Conservation (phyloP, 2,329 filamentous ascomycete genomes). For the Chalaropsis ovoidea region DNA sequence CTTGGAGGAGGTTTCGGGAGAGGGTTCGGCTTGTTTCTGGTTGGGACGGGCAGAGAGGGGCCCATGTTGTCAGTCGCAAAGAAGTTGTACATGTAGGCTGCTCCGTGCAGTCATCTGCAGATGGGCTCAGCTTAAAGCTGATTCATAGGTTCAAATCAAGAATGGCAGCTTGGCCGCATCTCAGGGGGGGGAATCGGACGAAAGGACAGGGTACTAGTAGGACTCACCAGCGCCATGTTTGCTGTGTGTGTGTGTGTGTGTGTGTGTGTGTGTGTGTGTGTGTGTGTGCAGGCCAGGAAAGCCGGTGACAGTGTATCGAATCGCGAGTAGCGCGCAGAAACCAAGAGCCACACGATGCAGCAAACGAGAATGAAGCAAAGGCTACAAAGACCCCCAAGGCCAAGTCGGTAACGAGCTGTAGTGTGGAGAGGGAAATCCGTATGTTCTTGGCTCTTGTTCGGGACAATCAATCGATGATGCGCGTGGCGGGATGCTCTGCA, state of each 20-base stretch:
- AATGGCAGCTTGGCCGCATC: not conserved
- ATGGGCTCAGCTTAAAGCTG: not conserved
- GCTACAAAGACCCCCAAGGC: not conserved
- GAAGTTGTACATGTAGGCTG: not conserved
- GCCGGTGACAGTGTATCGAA: not conserved
- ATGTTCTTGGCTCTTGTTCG: not conserved
- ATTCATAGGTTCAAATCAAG: no score
- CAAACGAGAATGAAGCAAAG: not conserved
- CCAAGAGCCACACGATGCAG: not conserved
- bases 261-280: no score
- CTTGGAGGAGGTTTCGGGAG: not conserved
- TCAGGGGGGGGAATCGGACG: constrained; percentile 6
- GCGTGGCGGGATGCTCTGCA: constrained; percentile 5
- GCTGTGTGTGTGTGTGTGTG: no score
- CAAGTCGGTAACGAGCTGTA: constrained; percentile 2
- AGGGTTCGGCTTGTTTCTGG: constrained; percentile 20
- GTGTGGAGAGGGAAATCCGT: not conserved
- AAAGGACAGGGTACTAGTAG: not conserved
- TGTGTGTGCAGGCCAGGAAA: no score
- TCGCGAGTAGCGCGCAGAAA: not conserved
- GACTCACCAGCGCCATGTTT: constrained; percentile 22
- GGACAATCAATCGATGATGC: constrained; percentile 9
- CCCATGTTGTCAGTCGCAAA: not conserved
- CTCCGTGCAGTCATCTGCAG: not conserved
- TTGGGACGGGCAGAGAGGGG: not conserved